phyloP scores from a whole-genome alignment of 352 stramenopile species.

The Phytophthora pini region DNA sequence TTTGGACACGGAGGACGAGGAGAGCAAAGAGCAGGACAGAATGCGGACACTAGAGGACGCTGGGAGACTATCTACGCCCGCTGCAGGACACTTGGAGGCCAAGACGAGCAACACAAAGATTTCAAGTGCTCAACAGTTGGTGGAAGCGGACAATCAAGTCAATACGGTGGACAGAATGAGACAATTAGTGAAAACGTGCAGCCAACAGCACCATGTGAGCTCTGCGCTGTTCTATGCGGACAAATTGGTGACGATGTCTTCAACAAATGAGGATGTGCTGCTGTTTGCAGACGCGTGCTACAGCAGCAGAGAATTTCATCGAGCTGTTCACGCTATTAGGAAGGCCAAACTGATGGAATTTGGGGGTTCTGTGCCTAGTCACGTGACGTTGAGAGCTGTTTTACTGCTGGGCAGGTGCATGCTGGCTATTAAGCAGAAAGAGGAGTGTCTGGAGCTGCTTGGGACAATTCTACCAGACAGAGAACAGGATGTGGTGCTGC shows the following conservation, averaged over 20 bases:
- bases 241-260: constrained; percentile 76
- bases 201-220: constrained; percentile 54
- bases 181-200: constrained; percentile 52
- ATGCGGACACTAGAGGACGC: constrained; percentile 25
- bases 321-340: constrained; percentile 80
- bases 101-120: constrained; percentile 1
- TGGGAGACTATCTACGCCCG: constrained; percentile 5
- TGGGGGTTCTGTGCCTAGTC: constrained; percentile 3
- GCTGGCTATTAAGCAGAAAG: constrained; percentile 84
- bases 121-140: not conserved
- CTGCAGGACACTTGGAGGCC: constrained; percentile 16
- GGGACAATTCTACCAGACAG: constrained; percentile 63
- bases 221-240: constrained; percentile 83
- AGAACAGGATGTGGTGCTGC: constrained; percentile 59
- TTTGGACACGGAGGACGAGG: constrained; percentile 15
- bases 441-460: constrained; percentile 83
- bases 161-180: constrained; percentile 43
- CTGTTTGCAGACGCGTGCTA: constrained; percentile 85
- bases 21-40: constrained; percentile 1
- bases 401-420: constrained; percentile 77
- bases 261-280: constrained; percentile 56
- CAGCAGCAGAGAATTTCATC: constrained; percentile 70
- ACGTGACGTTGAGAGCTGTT: constrained; percentile 52
- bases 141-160: constrained; percentile 1
- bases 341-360: constrained; percentile 45